phyloP scores from a whole-genome alignment of 2,329 filamentous ascomycete genomes.

The Pezizomycotina sp. region DNA sequence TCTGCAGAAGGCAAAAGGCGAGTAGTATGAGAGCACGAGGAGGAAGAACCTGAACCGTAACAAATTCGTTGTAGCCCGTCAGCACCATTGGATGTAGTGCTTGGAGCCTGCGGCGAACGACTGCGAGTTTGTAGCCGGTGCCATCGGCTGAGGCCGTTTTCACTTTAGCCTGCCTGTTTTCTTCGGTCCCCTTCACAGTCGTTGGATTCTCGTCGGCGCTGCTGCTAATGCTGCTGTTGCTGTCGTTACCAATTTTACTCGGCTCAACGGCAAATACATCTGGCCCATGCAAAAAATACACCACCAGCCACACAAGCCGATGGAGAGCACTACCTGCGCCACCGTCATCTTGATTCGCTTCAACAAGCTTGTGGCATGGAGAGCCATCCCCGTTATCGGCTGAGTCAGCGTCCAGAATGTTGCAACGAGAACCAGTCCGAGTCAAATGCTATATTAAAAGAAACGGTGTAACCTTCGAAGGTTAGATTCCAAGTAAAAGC shows the following conservation, averaged over 20 bases:
- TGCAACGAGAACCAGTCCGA: slow-evolving; percentile 58
- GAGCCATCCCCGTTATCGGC: slow-evolving; percentile 72
- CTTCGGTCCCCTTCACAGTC: slow-evolving; percentile 12
- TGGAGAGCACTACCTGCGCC: slow-evolving; percentile 62
- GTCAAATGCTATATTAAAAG: too few relatives aligned
- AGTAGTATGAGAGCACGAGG: slow-evolving; percentile 62
- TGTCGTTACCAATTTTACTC: too few relatives aligned
- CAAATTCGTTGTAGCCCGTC: slow-evolving; percentile 81
- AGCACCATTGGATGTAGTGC: slow-evolving; percentile 44
- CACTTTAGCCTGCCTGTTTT: slow-evolving; percentile 22
- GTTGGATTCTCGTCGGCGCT: slow-evolving; percentile 31
- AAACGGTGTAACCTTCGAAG: too few relatives aligned
- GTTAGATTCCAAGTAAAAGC: slow-evolving; percentile 62
- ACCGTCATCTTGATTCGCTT: slow-evolving; percentile 61
- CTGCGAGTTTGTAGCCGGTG: slow-evolving; percentile 32
- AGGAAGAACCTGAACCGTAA: slow-evolving; percentile 80
- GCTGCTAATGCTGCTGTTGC: too few relatives aligned
- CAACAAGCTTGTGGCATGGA: slow-evolving; percentile 45
- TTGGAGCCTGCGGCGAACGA: slow-evolving; percentile 27
- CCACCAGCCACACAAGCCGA: slow-evolving; percentile 72
- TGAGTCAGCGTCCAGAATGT: slow-evolving; percentile 80
- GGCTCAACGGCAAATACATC: too few relatives aligned
- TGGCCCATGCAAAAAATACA: slow-evolving; percentile 69
- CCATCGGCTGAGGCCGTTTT: slow-evolving; percentile 35
- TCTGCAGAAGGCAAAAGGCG: slow-evolving; percentile 64